phyloP scores from a whole-genome alignment of 106 monocot genomes.

The Alisma plantagoaquatica region DNA sequence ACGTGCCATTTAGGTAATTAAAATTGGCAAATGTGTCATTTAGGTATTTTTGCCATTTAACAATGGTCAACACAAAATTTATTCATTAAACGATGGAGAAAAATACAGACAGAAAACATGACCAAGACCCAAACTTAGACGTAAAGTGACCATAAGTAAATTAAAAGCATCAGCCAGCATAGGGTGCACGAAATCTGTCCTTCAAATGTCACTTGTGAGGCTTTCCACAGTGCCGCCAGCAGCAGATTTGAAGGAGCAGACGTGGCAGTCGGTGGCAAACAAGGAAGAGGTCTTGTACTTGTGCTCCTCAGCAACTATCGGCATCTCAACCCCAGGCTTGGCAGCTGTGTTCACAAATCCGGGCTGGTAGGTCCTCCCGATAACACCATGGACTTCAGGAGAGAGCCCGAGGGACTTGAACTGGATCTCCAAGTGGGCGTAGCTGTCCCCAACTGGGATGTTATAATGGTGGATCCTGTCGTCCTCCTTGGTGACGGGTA shows the following conservation, averaged over 20 bases:
- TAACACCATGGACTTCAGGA: slow-evolving; percentile 33
- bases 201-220: too few relatives aligned
- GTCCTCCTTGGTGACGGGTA: slow-evolving; percentile 32
- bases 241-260: not conserved
- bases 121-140: too few relatives aligned
- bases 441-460: slow-evolving; percentile 27
- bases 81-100: too few relatives aligned
- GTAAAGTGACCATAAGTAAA: too few relatives aligned
- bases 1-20: too few relatives aligned
- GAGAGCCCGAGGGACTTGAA: slow-evolving; percentile 37
- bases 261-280: not conserved
- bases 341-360: not conserved
- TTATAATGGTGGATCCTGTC: slow-evolving; percentile 29
- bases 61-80: too few relatives aligned
- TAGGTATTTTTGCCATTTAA: too few relatives aligned
- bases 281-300: not conserved
- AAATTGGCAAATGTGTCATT: too few relatives aligned
- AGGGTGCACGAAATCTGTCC: too few relatives aligned
- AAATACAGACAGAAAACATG: too few relatives aligned
- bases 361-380: slow-evolving; percentile 36
- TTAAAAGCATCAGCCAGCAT: too few relatives aligned
- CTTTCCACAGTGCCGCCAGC: not conserved
- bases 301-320: slow-evolving; percentile 2
- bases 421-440: slow-evolving; percentile 33
- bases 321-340: not conserved